These are phyloP conservation scores for Dioszegia hungarica DNA, from an alignment of 768 basidiomycete species.

Conservation along the genomic window DNA sequence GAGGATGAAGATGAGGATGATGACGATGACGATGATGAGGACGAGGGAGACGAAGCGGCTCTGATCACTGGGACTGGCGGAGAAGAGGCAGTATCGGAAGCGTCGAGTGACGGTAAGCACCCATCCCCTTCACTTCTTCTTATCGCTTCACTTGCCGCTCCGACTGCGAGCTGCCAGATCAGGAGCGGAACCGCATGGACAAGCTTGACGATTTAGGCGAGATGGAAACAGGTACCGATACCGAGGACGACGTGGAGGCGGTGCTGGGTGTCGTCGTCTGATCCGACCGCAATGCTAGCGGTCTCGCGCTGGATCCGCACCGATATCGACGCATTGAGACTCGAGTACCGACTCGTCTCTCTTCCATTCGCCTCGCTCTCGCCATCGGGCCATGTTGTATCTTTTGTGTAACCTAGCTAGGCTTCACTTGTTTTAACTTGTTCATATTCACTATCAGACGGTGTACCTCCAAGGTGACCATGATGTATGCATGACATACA, in stretches of 20 bases:
- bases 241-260: slow-evolving; percentile 26
- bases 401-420: too few relatives aligned
- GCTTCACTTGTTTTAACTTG: too few relatives aligned
- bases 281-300: too few relatives aligned
- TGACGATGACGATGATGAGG: slow-evolving; percentile 2
- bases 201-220: background rate
- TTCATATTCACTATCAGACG: too few relatives aligned
- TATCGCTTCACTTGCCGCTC: background rate
- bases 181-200: background rate
- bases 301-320: too few relatives aligned
- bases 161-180: background rate
- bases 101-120: slow-evolving; percentile 7
- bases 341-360: too few relatives aligned
- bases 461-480: too few relatives aligned
- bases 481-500: too few relatives aligned
- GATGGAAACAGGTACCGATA: slow-evolving; percentile 1
- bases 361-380: too few relatives aligned
- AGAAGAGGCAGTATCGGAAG: background rate
- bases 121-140: slow-evolving; percentile 1
- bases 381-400: too few relatives aligned
- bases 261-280: slow-evolving; percentile 29
- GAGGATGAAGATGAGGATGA: slow-evolving; percentile 13
- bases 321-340: too few relatives aligned
- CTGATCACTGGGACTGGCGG: background rate
- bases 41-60: background rate